phyloP scores from a whole-genome alignment of 371 early-diverging fungal genomes.

The Mortierella sp. region DNA sequence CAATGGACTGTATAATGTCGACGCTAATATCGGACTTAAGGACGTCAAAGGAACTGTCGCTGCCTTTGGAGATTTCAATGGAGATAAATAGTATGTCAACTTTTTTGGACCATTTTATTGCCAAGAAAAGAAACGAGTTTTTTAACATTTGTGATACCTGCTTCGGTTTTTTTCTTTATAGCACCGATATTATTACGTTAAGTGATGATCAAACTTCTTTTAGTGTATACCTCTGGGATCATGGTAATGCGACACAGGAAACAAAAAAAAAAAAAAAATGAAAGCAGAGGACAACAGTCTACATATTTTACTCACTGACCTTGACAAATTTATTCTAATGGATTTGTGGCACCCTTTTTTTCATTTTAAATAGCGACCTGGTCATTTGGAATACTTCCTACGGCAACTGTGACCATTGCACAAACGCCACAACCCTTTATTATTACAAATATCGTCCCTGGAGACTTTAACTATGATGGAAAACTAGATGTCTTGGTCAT shows the following conservation, averaged over 20 bases:
- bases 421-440: conserved; percentile 57
- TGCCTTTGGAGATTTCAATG: conserved; percentile 89
- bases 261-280: neutral
- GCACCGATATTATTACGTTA: conserved; percentile 84
- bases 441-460: conserved; percentile 84
- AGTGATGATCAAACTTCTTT: conserved; percentile 73
- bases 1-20: conserved; percentile 61
- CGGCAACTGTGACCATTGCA: conserved; percentile 30
- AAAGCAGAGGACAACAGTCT: too few relatives aligned
- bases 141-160: neutral
- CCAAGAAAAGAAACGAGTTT: neutral
- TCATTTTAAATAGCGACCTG: conserved; percentile 15
- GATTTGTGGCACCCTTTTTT: neutral
- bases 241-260: conserved; percentile 29
- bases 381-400: conserved; percentile 26
- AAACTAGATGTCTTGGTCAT: conserved; percentile 85
- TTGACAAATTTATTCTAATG: neutral
- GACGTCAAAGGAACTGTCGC: conserved; percentile 78
- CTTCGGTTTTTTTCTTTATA: conserved; percentile 28
- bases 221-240: conserved; percentile 78
- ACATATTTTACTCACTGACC: too few relatives aligned
- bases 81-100: conserved; percentile 77
- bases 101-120: neutral
- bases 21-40: conserved; percentile 67
- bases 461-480: conserved; percentile 91